phyloP scores from a whole-genome alignment of 140 eudicot genomes.

The Oenanthe javanica region DNA sequence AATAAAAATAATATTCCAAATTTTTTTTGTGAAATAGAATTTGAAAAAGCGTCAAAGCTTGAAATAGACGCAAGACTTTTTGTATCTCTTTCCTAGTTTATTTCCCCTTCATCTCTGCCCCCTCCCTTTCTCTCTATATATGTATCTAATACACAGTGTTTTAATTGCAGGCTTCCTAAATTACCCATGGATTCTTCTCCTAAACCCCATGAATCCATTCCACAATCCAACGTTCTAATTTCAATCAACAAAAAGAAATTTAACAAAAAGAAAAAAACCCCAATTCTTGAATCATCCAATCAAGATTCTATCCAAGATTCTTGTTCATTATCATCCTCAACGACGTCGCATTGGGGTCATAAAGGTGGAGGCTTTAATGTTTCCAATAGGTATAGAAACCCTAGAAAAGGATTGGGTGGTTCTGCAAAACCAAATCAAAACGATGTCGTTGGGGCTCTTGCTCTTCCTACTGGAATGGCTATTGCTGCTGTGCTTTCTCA shows the following conservation, averaged over 20 bases:
- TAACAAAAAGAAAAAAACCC: conserved; percentile 21
- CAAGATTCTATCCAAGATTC: conserved; percentile 26
- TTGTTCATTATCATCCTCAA: conserved; percentile 9
- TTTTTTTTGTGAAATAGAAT: no score
- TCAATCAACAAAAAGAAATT: conserved; percentile 25
- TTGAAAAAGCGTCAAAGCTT: no score
- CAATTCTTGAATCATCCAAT: conserved; percentile 10
- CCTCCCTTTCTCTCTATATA: neutral
- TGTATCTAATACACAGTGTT: neutral
- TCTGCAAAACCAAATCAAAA: conserved; percentile 2
- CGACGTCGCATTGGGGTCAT: conserved; percentile 11
- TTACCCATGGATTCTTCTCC: conserved; percentile 2
- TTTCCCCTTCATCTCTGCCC: no score
- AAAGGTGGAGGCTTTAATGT: conserved; percentile 33
- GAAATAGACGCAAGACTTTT: no score
- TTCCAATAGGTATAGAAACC: conserved; percentile 25
- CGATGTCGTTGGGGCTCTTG: conserved; percentile 59
- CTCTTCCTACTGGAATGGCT: conserved; percentile 79
- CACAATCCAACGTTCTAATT: conserved; percentile 2
- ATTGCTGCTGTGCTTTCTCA: conserved; percentile 70
- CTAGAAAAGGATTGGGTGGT: conserved; percentile 29
- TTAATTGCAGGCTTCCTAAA: neutral
- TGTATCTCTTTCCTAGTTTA: neutral
- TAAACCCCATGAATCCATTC: neutral
- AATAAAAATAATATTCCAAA: no score